These are phyloP conservation scores for Hebeloma cylindrosporum DNA, from an alignment of 768 basidiomycete genomes.

Conservation along the genomic window DNA sequence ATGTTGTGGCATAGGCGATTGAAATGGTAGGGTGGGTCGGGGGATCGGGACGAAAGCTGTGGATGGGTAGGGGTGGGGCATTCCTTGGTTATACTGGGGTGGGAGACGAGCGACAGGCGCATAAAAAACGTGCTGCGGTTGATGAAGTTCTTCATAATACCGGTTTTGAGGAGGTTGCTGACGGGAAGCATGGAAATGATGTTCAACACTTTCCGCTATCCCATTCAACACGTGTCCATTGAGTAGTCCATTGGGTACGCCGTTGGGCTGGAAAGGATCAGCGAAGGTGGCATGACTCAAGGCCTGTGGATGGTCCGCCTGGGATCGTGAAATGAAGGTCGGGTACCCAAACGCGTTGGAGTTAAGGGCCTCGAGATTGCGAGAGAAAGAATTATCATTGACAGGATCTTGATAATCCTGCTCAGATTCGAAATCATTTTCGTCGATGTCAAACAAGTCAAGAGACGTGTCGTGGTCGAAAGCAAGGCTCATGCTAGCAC, in stretches of 20 bases:
- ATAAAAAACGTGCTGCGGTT: constrained; percentile 19
- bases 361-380: constrained; percentile 31
- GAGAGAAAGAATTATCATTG: constrained; percentile 39
- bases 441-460: constrained; percentile 74
- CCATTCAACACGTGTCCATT: constrained; percentile 31
- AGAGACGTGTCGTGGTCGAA: constrained; percentile 44
- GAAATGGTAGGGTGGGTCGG: constrained; percentile 16
- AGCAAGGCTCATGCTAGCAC: constrained; percentile 33
- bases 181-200: constrained; percentile 40
- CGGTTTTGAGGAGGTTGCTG: constrained; percentile 24
- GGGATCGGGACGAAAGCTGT: constrained; percentile 20
- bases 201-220: constrained; percentile 42
- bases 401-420: constrained; percentile 35
- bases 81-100: constrained; percentile 19
- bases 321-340: constrained; percentile 28
- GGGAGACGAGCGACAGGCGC: constrained; percentile 12
- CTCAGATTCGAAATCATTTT: constrained; percentile 61
- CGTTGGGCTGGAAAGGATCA: constrained; percentile 41
- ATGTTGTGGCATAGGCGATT: constrained; percentile 5
- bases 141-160: constrained; percentile 23
- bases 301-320: constrained; percentile 25
- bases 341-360: constrained; percentile 38
- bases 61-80: constrained; percentile 21
- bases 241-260: constrained; percentile 19
- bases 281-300: constrained; percentile 32